Evolutionary conservation across 108 stramenopile genomes (phyloP), one percentile per base, ranked within the genome.

Genomic region (Mayamaea pseudoterrestris): DNA sequence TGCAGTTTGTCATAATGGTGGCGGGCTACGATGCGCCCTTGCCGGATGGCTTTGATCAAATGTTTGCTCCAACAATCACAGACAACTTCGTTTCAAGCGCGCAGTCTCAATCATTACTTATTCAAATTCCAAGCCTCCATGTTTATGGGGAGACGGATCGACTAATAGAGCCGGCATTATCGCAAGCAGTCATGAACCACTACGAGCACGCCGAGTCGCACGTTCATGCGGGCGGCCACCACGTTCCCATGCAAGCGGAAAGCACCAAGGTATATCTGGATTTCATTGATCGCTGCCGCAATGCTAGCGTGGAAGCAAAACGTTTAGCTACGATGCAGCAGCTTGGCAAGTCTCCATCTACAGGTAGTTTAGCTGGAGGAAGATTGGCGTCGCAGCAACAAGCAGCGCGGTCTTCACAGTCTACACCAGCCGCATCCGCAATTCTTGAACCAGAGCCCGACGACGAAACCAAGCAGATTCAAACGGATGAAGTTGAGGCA

Each of bases 401-500:
- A n/a, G n/a, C n/a, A 25, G 27, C 22, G 5, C 16, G 28, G 0
- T 7, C 7, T 0, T 43, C 41, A 18, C 3, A 11, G 23, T 44
- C 11, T 4, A 21, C 27, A 9, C 36, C 37, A 27, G 3, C 47
- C 3, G 2, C 18, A 22, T 9, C 57, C 35, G 14, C 1, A 44
- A 6, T 27, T 21, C 23, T 53, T 26, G 16, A 8, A 7, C 16
- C 18, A 14, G 27, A 36, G 40, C 80, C 81, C 6, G 81, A 88
- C 35, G 76, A 73, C 35, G 81, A 88, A 49, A 65, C 66, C 21
- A 48, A 51, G 8, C 56, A 51, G 44, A 32, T 64, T 17, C 86
- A 88, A 51, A 62, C 52, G 13, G 81, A 88, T 21, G 86, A 88
- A 63, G 64, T 80, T 14, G 55, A 74, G 31, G 76, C 81, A 1